Percentiles rank a stretch among this genome's conserved stretches.
phyloP scores from a whole-genome alignment of 768 basidiomycete genomes.

The Pluteus cervinus region DNA sequence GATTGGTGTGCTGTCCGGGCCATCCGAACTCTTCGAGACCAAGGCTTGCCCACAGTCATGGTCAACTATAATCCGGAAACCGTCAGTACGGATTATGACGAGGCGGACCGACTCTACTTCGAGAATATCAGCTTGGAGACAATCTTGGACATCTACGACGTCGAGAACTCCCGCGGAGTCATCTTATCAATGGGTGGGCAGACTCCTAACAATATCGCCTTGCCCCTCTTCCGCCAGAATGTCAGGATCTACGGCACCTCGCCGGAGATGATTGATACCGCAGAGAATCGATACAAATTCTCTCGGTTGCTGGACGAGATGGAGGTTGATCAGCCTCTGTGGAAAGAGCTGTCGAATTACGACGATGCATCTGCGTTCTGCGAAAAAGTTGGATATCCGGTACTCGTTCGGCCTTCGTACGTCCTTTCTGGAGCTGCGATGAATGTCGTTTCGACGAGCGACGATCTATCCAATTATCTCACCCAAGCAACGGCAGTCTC shows the following conservation, averaged over 20 bases:
- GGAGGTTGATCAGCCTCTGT: slow-evolving; percentile 95
- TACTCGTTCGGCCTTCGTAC: slow-evolving; percentile 95
- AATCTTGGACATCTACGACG: slow-evolving; percentile 94
- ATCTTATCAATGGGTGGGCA: slow-evolving; percentile 99
- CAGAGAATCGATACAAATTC: slow-evolving; percentile 99
- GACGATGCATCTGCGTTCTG: slow-evolving; percentile 88
- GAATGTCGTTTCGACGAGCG: slow-evolving; percentile 95
- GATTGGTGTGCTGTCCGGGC: slow-evolving; percentile 99
- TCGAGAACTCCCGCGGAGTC: slow-evolving; percentile 82
- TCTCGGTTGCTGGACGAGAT: slow-evolving; percentile 96
- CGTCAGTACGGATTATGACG: slow-evolving; percentile 98
- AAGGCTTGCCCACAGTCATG: slow-evolving; percentile 94
- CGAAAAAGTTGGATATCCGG: slow-evolving; percentile 89
- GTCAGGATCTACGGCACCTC: slow-evolving; percentile 99
- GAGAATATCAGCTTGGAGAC: slow-evolving; percentile 98
- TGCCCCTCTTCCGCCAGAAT: slow-evolving; percentile 93
- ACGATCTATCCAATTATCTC: slow-evolving; percentile 89
- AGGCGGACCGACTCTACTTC: slow-evolving; percentile 97
- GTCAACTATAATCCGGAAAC: slow-evolving; percentile 99
- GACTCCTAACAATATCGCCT: slow-evolving; percentile 97
- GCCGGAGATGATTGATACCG: slow-evolving; percentile 99
- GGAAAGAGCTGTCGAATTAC: slow-evolving; percentile 95
- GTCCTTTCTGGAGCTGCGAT: slow-evolving; percentile 99
- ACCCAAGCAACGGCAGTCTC: slow-evolving; percentile 96
- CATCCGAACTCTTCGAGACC: slow-evolving; percentile 92